Percentiles rank a stretch among this genome's conserved stretches.
Conservation (phyloP, 345 rosid genomes). For the Nasturtium officinale region DNA sequence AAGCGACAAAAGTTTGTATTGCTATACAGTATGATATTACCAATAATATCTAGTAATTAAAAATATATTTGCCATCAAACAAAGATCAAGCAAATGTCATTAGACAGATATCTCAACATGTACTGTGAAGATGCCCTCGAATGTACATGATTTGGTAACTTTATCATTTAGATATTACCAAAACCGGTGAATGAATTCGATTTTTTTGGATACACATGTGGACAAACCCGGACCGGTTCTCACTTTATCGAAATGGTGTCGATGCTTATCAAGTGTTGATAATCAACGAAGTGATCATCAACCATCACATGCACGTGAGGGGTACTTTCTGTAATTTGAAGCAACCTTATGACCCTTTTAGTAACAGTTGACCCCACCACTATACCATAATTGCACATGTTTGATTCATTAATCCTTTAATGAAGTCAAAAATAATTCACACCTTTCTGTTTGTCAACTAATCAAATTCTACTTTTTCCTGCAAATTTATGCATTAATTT, state of each 20-base stretch:
- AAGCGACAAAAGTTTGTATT: no score
- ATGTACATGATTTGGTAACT: background rate
- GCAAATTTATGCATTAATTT: background rate
- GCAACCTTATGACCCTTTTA: slow-evolving; percentile 34
- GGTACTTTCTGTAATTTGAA: slow-evolving; percentile 35
- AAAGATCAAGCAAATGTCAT: background rate
- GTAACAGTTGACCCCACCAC: slow-evolving; percentile 43
- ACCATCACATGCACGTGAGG: slow-evolving; percentile 44
- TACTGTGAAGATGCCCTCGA: background rate
- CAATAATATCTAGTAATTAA: no score
- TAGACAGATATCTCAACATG: background rate
- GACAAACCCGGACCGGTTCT: slow-evolving; percentile 14
- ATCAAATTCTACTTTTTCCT: background rate
- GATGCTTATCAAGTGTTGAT: slow-evolving; percentile 17
- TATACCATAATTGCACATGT: slow-evolving; percentile 43
- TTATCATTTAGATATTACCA: background rate
- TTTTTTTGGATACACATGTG: background rate
- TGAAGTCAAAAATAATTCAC: background rate
- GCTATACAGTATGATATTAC: background rate
- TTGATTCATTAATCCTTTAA: slow-evolving; percentile 29
- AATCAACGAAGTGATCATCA: slow-evolving; percentile 40
- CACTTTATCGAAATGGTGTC: slow-evolving; percentile 8
- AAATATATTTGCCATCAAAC: background rate
- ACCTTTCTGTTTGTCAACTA: slow-evolving; percentile 32
- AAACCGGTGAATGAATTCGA: background rate